Conservation (phyloP, 2,329 filamentous ascomycete genomes). For the Hyphodiscus sp. region DNA sequence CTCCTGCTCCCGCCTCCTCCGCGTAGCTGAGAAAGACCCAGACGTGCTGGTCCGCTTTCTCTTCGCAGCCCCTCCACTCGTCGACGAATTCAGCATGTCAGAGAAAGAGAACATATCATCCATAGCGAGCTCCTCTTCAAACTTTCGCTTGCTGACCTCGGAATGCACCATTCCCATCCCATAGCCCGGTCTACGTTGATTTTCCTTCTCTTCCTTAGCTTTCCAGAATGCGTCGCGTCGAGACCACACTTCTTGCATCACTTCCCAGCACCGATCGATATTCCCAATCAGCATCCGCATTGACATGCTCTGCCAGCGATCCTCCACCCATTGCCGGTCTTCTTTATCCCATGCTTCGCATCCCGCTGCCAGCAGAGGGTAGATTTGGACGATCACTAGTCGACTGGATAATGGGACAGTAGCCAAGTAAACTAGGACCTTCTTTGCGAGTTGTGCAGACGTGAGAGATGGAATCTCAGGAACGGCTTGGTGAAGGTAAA, state of each 20-base stretch:
- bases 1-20: slow-evolving; percentile 19
- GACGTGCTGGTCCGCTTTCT: slow-evolving; percentile 11
- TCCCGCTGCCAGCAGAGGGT: slow-evolving; percentile 60
- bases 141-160: slow-evolving; percentile 24
- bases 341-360: slow-evolving; percentile 54
- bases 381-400: slow-evolving; percentile 63
- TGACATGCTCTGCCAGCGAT: slow-evolving; percentile 56
- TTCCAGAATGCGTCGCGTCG: slow-evolving; percentile 46
- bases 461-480: slow-evolving; percentile 58
- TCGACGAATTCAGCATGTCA: slow-evolving; percentile 22
- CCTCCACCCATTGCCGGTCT: slow-evolving; percentile 56
- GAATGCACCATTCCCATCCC: slow-evolving; percentile 19
- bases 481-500: slow-evolving; percentile 62
- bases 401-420: slow-evolving; percentile 57
- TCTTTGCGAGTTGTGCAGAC: slow-evolving; percentile 52
- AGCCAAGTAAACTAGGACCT: slow-evolving; percentile 53
- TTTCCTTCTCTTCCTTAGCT: slow-evolving; percentile 16
- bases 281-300: slow-evolving; percentile 60
- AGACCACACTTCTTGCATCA: slow-evolving; percentile 60
- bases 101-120: slow-evolving; percentile 24
- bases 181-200: slow-evolving; percentile 11
- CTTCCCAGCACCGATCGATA: slow-evolving; percentile 57
- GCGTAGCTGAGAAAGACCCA: slow-evolving; percentile 1
- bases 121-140: slow-evolving; percentile 25
- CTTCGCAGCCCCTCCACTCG: slow-evolving; percentile 22